phyloP scores from a whole-genome alignment of 1,284 basidiomycete genomes.

The Cryptococcus sp. region DNA sequence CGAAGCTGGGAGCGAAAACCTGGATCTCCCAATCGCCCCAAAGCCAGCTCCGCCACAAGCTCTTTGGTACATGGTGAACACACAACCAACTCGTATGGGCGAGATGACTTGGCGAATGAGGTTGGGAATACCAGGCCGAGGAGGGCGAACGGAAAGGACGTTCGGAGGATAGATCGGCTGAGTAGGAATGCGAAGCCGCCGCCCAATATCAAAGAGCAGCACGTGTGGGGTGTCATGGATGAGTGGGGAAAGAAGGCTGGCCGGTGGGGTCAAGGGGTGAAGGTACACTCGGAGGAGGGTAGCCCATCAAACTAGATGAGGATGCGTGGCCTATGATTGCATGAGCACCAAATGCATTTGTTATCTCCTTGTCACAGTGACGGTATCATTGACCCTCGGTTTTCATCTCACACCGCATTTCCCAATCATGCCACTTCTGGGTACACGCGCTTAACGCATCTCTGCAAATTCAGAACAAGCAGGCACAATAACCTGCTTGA shows the following conservation, averaged over 20 bases:
- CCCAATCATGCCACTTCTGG: neutral
- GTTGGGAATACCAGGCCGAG: constrained; percentile 8
- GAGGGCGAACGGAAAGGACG: neutral
- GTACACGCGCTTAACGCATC: neutral
- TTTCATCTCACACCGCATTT: neutral
- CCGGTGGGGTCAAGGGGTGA: constrained; percentile 52
- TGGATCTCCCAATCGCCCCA: neutral
- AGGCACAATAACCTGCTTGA: constrained; percentile 61
- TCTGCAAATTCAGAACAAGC: constrained; percentile 9
- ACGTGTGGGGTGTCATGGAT: constrained; percentile 49
- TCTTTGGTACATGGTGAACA: no score
- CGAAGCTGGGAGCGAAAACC: constrained; percentile 50
- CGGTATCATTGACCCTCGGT: no score
- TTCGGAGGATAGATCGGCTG: neutral
- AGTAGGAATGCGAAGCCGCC: constrained; percentile 5
- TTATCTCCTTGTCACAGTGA: no score
- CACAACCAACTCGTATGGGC: neutral
- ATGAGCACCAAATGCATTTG: neutral
- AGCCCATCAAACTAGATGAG: neutral
- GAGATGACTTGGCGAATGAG: constrained; percentile 7
- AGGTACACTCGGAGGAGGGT: constrained; percentile 21
- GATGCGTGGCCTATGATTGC: neutral
- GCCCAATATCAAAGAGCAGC: constrained; percentile 40
- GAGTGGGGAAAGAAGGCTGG: constrained; percentile 54
- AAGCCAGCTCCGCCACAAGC: neutral